Conservation (phyloP, 2,329 filamentous ascomycete species). For the Cladosporium sp. region DNA sequence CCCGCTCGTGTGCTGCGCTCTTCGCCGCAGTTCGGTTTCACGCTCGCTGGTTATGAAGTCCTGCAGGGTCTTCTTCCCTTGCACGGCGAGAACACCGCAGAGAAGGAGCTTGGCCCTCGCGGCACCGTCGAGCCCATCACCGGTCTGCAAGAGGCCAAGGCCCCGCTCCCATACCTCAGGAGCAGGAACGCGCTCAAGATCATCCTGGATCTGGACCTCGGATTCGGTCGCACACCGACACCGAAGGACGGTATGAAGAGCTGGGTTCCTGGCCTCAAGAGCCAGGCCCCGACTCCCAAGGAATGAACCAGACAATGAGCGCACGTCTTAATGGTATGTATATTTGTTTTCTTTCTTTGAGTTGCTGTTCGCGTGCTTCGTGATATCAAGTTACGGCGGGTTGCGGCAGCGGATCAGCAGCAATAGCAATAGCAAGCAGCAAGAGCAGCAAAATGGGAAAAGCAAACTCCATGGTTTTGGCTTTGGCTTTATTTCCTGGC, state of each 20-base stretch:
- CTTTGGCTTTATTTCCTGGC: too few relatives aligned
- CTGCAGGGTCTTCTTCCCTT: constrained; percentile 76
- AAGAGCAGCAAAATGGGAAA: too few relatives aligned
- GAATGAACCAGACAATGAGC: background rate
- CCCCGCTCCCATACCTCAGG: constrained; percentile 60
- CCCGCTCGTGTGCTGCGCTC: constrained; percentile 92
- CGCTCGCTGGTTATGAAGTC: constrained; percentile 89
- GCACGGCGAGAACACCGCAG: constrained; percentile 56
- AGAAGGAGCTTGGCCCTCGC: constrained; percentile 44
- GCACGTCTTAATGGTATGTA: background rate
- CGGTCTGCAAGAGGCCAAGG: constrained; percentile 59
- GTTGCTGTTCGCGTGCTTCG: background rate
- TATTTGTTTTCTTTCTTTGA: background rate
- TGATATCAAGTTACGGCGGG: background rate
- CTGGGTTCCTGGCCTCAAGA: constrained; percentile 10
- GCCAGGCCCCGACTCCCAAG: constrained; percentile 1
- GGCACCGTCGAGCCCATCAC: constrained; percentile 61
- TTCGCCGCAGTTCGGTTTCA: constrained; percentile 97
- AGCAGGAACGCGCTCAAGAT: constrained; percentile 93
- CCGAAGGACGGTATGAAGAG: constrained; percentile 12
- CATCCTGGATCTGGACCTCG: constrained; percentile 87
- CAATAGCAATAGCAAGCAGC: too few relatives aligned
- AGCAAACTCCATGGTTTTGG: too few relatives aligned
- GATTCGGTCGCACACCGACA: constrained; percentile 71
- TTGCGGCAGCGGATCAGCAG: too few relatives aligned